Base-by-base conservation (phyloP, 2,329 filamentous ascomycete genomes). In the Talaromyces sp. region DNA sequence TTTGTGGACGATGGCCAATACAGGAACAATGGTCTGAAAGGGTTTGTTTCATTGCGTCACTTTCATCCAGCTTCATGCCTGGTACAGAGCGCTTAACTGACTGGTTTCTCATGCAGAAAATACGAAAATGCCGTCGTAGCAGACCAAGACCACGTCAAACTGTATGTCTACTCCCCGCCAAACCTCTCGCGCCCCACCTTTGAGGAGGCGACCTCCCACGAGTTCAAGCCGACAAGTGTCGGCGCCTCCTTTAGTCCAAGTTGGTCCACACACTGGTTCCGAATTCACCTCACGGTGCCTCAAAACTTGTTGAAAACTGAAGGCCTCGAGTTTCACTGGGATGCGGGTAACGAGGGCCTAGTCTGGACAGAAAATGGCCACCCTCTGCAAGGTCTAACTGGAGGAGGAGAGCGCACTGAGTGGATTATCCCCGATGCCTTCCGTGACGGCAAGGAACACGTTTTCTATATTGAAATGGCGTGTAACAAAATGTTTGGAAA, bases 401-500 rank as follows among this genome's bases (percentile, higher is more conserved):
- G 95, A 19, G 89, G 89, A 59, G 91, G 90, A 46, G 95, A 99
- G 70, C 85, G 95, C 58, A 84, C 88, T 17, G 92, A 98, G 76
- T 99, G 93, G 93, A 86, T 96, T 62, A 81, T 99, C 51, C 93
- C 95, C 9, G 81, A 90, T 56, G 80, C 81, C 17, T 96, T 90
- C 78, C 85, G 90, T 63, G 90, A 96, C 73, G 93, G 91, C 58
- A 87, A 93, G 72, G 85, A 92, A 69, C 93, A 98, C 73, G 86
- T 83, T 19, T 90, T 99, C 69, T 99, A 97, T 75, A 88, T 99
- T 65, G 95, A 99, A 78, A 96, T 98, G 90, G 95, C 95, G 21
- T 98, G 95, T 78, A 99, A 99, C 74, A 88, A 89, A 75, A 98
- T 98, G 93, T 98, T 98, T 77, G 95, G 95, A 67, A 96, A 96